These are phyloP conservation scores for Dothistroma septosporum DNA, from an alignment of 2,329 filamentous ascomycete species.

Conservation along the genomic window DNA sequence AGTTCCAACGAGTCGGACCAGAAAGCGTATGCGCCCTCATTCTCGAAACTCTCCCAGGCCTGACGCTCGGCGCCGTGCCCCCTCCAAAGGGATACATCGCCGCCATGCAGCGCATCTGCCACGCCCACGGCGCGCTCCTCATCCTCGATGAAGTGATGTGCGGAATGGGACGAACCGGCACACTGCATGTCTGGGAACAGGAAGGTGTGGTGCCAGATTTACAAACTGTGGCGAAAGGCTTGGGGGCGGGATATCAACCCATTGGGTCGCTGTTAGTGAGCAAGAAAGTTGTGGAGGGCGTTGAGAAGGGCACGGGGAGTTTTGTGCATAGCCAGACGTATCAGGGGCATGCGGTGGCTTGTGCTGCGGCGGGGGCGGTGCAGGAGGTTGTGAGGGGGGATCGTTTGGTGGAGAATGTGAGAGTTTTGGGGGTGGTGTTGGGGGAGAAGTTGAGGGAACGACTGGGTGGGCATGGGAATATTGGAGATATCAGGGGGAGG, in stretches of 20 bases:
- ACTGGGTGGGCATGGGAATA: slow-evolving; percentile 44
- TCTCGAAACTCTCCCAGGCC: slow-evolving; percentile 46
- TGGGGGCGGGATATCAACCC: slow-evolving; percentile 59
- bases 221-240: slow-evolving; percentile 60
- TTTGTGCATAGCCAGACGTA: slow-evolving; percentile 60
- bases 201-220: slow-evolving; percentile 55
- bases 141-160: slow-evolving; percentile 50
- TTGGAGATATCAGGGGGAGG: slow-evolving; percentile 57
- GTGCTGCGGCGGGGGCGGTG: slow-evolving; percentile 58
- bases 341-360: slow-evolving; percentile 53
- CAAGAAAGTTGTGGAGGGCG: slow-evolving; percentile 47
- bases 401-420: slow-evolving; percentile 53
- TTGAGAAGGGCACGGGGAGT: slow-evolving; percentile 34
- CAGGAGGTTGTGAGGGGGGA: slow-evolving; percentile 55
- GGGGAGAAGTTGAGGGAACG: slow-evolving; percentile 39
- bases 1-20: slow-evolving; percentile 47
- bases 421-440: slow-evolving; percentile 47
- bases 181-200: slow-evolving; percentile 31
- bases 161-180: slow-evolving; percentile 30
- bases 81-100: slow-evolving; percentile 52
- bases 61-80: slow-evolving; percentile 46
- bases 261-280: slow-evolving; percentile 53
- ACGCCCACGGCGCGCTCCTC: slow-evolving; percentile 53
- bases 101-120: slow-evolving; percentile 53
- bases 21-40: slow-evolving; percentile 49